Conservation (phyloP, 2,329 filamentous ascomycete species). For the Pezicula radicicola region DNA sequence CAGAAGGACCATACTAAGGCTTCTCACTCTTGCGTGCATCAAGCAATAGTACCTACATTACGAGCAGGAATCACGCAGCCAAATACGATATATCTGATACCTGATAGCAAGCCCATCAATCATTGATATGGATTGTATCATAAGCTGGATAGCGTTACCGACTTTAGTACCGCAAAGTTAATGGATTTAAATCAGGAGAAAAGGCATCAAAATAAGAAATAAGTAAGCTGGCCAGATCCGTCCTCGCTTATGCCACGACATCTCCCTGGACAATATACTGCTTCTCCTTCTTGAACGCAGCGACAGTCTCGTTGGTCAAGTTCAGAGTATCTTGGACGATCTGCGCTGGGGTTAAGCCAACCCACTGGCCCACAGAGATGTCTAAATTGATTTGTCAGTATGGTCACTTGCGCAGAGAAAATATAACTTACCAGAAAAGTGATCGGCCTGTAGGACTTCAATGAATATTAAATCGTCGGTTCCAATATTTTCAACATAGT, state of each 20-base stretch:
- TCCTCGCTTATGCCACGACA: conserved; percentile 1
- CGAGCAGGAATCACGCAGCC: too few relatives aligned
- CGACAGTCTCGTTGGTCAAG: conserved; percentile 35
- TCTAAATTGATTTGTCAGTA: conserved; percentile 21
- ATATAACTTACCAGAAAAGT: conserved; percentile 43
- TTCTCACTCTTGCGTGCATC: too few relatives aligned
- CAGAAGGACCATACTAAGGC: too few relatives aligned
- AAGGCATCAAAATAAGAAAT: too few relatives aligned
- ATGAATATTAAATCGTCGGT: conserved; percentile 73
- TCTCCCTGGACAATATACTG: conserved; percentile 37
- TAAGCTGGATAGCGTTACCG: too few relatives aligned
- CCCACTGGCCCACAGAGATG: conserved; percentile 43
- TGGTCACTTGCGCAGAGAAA: not conserved
- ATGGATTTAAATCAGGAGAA: too few relatives aligned
- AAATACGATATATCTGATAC: too few relatives aligned
- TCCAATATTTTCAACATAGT: conserved; percentile 81
- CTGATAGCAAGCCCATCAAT: too few relatives aligned
- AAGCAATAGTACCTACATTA: too few relatives aligned
- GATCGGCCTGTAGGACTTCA: conserved; percentile 70
- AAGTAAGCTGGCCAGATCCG: too few relatives aligned
- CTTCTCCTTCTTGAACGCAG: conserved; percentile 40
- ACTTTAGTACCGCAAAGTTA: too few relatives aligned
- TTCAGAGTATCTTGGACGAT: conserved; percentile 55
- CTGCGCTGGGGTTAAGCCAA: conserved; percentile 50
- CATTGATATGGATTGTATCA: too few relatives aligned